Percentiles rank a stretch among this genome's conserved stretches.
phyloP scores from a whole-genome alignment of 257 asterid genomes.

The Paulownia fortunei region DNA sequence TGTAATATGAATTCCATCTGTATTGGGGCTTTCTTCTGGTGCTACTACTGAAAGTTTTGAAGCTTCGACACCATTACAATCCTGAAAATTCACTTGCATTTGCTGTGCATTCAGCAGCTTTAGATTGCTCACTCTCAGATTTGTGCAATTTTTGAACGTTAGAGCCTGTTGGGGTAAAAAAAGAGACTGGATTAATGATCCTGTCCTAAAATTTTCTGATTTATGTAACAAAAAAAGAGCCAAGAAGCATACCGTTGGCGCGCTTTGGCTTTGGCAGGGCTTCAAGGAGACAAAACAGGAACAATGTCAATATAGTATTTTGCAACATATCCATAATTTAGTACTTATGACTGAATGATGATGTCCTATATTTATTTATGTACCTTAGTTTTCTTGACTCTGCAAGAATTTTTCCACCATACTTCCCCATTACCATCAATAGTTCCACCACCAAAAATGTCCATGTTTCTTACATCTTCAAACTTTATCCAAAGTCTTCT shows the following conservation, averaged over 20 bases:
- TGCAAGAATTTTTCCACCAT: constrained; percentile 94
- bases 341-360: neutral
- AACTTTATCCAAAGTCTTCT: constrained; percentile 77
- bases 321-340: no score
- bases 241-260: constrained; percentile 55
- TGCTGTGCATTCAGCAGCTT: constrained; percentile 71
- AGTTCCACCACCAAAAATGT: constrained; percentile 74
- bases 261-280: constrained; percentile 63
- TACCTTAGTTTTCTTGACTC: constrained; percentile 62
- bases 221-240: neutral
- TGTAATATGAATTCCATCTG: constrained; percentile 72
- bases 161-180: constrained; percentile 58
- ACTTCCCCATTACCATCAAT: constrained; percentile 80
- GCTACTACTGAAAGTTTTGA: constrained; percentile 50
- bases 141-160: constrained; percentile 63
- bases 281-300: constrained; percentile 19
- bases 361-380: neutral
- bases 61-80: constrained; percentile 46
- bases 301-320: constrained; percentile 20
- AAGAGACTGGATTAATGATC: neutral
- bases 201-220: neutral
- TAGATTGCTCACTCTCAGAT: constrained; percentile 57
- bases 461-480: constrained; percentile 54
- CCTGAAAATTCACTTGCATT: constrained; percentile 65
- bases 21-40: constrained; percentile 65